These are phyloP conservation scores for Potentilla sterilis DNA, from an alignment of 306 rosid species.

Conservation along the genomic window DNA sequence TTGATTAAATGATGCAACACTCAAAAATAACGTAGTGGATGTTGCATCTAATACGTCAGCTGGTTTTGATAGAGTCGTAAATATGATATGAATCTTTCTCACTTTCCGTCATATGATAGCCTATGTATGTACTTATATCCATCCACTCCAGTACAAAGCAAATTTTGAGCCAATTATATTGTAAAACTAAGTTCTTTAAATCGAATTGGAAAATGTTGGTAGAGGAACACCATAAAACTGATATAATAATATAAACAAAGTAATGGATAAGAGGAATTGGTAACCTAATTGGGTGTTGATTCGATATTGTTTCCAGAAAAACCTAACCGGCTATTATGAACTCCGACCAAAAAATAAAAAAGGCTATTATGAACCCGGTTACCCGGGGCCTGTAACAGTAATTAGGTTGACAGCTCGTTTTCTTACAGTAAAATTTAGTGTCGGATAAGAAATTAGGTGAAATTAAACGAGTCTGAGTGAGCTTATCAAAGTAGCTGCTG, in stretches of 20 bases:
- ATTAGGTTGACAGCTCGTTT: too few species aligned
- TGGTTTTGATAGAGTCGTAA: not conserved
- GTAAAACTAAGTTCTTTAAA: too few species aligned
- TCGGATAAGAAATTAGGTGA: not conserved
- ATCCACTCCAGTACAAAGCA: too few species aligned
- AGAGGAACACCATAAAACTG: not conserved
- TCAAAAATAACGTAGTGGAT: not conserved
- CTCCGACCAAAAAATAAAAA: too few species aligned
- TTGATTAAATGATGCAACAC: not conserved
- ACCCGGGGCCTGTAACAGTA: too few species aligned
- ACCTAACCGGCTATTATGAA: not conserved
- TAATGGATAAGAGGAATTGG: not conserved
- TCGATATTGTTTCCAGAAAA: not conserved
- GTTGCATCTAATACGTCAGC: not conserved
- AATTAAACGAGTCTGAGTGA: not conserved
- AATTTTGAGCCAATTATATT: not conserved
- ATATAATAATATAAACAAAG: not conserved
- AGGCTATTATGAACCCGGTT: too few species aligned
- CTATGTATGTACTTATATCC: too few species aligned
- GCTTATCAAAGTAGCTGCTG: not conserved
- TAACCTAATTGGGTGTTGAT: not conserved
- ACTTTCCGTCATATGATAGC: too few species aligned
- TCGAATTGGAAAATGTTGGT: not conserved
- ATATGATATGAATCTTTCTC: too few species aligned
- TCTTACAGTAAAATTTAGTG: too few species aligned